phyloP scores from a whole-genome alignment of 2,329 filamentous ascomycete species.

The Tolypocladium ophioglossoides region DNA sequence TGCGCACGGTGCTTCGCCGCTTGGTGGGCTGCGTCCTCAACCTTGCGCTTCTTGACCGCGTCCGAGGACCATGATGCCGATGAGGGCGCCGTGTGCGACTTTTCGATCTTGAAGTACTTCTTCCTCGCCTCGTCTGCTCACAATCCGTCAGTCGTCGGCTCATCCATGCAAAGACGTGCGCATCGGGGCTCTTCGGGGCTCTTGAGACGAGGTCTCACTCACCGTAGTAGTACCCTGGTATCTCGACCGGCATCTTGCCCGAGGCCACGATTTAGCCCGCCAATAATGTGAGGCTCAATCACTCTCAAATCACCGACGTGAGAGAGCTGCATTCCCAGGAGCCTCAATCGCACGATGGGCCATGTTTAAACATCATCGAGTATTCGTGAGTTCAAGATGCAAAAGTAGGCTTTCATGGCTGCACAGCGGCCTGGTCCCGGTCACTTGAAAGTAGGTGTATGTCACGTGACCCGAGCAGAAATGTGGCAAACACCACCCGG shows the following conservation, averaged over 20 bases:
- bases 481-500: no score
- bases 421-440: no score
- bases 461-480: not conserved
- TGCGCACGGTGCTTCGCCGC: conserved; percentile 15
- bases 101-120: conserved; percentile 60
- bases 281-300: not conserved
- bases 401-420: not conserved
- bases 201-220: not conserved
- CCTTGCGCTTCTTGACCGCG: conserved; percentile 44
- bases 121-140: conserved; percentile 41
- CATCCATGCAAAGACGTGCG: not conserved
- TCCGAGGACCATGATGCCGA: conserved; percentile 44
- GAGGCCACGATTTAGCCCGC: not conserved
- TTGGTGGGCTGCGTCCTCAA: conserved; percentile 26
- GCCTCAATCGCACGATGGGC: not conserved
- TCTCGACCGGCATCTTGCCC: conserved; percentile 23
- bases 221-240: conserved; percentile 49
- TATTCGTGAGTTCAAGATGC: not conserved
- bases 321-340: not conserved
- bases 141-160: not conserved
- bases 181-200: no score
- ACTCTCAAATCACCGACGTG: not conserved
- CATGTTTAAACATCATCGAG: not conserved
- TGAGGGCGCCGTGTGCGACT: conserved; percentile 39
- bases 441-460: no score